phyloP scores from a whole-genome alignment of 78 protist genomes.

The Bigelowiella natans region DNA sequence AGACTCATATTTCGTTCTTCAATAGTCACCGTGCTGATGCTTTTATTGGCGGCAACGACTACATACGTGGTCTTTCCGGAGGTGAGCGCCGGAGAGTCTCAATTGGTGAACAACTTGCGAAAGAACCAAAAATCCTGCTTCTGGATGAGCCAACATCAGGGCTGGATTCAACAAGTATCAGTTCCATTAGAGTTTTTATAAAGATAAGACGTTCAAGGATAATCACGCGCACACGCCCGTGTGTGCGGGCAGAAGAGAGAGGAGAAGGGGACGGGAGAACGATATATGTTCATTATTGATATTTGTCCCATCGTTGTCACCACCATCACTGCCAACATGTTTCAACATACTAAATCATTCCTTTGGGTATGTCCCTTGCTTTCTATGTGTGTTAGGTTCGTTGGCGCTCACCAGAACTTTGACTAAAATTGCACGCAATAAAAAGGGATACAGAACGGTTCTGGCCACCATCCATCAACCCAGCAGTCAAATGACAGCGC shows the following conservation, averaged over 20 bases:
- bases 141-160: slow-evolving; percentile 74
- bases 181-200: too few species aligned
- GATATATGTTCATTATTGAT: too few species aligned
- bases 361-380: too few species aligned
- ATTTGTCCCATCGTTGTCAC: too few species aligned
- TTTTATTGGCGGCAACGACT: not conserved
- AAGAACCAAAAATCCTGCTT: slow-evolving; percentile 39
- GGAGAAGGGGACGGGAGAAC: too few species aligned
- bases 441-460: not conserved
- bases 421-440: not conserved
- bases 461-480: not conserved
- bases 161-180: slow-evolving; percentile 35
- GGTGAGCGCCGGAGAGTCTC: slow-evolving; percentile 39
- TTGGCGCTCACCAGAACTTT: not conserved
- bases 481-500: not conserved
- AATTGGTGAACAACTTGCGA: slow-evolving; percentile 25
- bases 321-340: too few species aligned
- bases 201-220: too few species aligned
- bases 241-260: too few species aligned
- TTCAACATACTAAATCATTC: too few species aligned
- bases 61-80: slow-evolving; percentile 30
- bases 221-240: too few species aligned
- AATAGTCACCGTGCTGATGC: not conserved
- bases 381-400: too few species aligned
- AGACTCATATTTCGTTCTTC: too few species aligned